Evolutionary conservation across 179 eudicot genomes (phyloP).

Genomic region (Carnegiea gigantea): DNA sequence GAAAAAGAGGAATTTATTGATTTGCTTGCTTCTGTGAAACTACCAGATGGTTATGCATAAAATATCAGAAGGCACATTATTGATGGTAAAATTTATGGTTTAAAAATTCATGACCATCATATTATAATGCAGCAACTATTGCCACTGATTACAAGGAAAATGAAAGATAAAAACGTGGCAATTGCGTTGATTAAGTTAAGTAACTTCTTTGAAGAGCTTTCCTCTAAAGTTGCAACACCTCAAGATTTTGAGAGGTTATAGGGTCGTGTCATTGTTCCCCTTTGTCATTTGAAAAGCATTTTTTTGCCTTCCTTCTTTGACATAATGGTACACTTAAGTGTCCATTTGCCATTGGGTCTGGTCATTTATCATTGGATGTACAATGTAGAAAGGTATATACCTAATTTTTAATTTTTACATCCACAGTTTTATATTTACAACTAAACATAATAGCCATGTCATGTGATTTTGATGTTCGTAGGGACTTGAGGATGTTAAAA

Average conservation of each 20-base stretch:
- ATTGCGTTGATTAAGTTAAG: neutral
- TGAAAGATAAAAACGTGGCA: neutral
- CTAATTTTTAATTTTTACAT: too few species aligned
- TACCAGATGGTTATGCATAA: neutral
- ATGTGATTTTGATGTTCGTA: too few species aligned
- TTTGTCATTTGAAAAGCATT: neutral
- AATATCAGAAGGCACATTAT: neutral
- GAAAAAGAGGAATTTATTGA: neutral
- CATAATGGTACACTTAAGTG: neutral
- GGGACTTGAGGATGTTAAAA: neutral
- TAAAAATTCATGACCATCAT: neutral
- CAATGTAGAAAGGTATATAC: too few species aligned
- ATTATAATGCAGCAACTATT: neutral
- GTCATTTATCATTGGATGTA: too few species aligned
- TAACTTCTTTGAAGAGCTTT: neutral
- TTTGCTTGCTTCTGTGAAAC: neutral
- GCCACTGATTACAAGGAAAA: neutral
- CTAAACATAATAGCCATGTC: neutral
- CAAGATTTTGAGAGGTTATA: neutral
- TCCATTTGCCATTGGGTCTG: too few species aligned
- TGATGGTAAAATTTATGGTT: neutral
- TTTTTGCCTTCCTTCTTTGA: neutral
- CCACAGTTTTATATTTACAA: too few species aligned
- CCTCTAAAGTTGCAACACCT: neutral
- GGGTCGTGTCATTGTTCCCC: neutral